Percentiles rank a stretch among this genome's conserved stretches.
Conservation (phyloP, 805 yeast species). For the Vanderwaltozyma yarrowii region DNA sequence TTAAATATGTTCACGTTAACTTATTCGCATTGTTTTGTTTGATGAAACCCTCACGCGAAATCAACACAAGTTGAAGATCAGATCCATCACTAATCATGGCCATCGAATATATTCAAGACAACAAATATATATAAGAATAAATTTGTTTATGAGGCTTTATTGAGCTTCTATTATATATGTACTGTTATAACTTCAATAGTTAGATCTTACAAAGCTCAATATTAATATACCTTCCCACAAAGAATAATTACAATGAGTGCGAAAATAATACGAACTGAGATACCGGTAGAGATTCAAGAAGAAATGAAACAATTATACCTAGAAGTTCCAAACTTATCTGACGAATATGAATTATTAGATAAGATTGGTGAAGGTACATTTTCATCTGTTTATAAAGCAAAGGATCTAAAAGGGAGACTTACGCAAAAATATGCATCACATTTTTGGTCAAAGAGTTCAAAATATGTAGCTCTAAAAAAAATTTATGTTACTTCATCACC, state of each 20-base stretch:
- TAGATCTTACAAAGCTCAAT: too few relatives aligned
- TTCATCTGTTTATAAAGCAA: slow-evolving; percentile 60
- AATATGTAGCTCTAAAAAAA: slow-evolving; percentile 76
- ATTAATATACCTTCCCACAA: too few relatives aligned
- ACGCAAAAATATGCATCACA: slow-evolving; percentile 20
- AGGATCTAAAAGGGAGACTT: slow-evolving; percentile 28
- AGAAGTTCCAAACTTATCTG: slow-evolving; percentile 42
- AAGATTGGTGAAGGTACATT: slow-evolving; percentile 79
- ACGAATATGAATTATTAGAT: slow-evolving; percentile 32
- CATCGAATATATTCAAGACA: too few relatives aligned
- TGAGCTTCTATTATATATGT: too few relatives aligned
- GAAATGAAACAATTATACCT: slow-evolving; percentile 47
- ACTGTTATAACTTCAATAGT: too few relatives aligned
- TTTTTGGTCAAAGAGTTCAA: slow-evolving; percentile 28
- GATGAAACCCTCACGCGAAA: too few relatives aligned
- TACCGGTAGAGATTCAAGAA: slow-evolving; percentile 35
- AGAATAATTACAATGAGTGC: slow-evolving; percentile 3
- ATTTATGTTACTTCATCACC: slow-evolving; percentile 96
- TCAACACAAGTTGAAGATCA: too few relatives aligned
- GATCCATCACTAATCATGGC: too few relatives aligned
- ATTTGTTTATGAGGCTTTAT: too few relatives aligned
- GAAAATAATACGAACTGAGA: not conserved
- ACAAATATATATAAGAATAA: too few relatives aligned
- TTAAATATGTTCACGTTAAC: too few relatives aligned
- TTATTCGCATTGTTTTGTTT: too few relatives aligned